Base-by-base conservation (phyloP, 768 basidiomycete species). In the Amanita phalloides region DNA sequence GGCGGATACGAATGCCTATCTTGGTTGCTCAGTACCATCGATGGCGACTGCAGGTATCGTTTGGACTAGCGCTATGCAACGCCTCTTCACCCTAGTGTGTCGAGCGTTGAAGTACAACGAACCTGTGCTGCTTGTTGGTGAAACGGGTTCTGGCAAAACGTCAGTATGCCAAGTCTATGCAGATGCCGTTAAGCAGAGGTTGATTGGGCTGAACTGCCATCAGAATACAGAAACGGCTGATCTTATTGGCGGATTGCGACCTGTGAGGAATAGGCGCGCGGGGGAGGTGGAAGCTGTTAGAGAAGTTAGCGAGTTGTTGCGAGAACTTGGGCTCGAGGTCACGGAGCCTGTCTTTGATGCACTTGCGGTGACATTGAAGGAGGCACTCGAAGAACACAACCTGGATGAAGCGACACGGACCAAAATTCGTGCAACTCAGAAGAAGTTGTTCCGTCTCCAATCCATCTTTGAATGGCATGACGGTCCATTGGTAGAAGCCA, bases 201-300 rank as follows among this genome's bases (percentile, higher is more conserved):
- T 99, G 25, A 71, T 84, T 57, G 73, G 81, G 3, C 77, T 99
- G 56, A 98, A 90, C 58, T 98, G 96, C 60, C 96, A 99, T 63
- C 93, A 96, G 66, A 97, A 96, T 62, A 98, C 94, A 25, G 96
- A 99, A 69, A 96, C 95, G 0, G 90, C 94, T 9, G 96, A 99
- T 63, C 72, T 99, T 21, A 90, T 98, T 47, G 96, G 96, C 17
- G 90, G 92, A 35, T 77, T 96, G 57, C 79, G 95, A 32, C 95
- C 95, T 4, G 71, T 90, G 9, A 82, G 95, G 28, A 90, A 90
- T 66, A 81, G 88, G 20, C 69, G 71, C 17, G 66, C 78, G 4
- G 53, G 73, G 9, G 77, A 81, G 56, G 72, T 72, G 1, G 77
- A 81, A 30, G 64, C 76, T 8, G 50, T 72, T 44, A 70, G 64